Conservation (phyloP, 306 rosid species). For the Vigna unguiculata region DNA sequence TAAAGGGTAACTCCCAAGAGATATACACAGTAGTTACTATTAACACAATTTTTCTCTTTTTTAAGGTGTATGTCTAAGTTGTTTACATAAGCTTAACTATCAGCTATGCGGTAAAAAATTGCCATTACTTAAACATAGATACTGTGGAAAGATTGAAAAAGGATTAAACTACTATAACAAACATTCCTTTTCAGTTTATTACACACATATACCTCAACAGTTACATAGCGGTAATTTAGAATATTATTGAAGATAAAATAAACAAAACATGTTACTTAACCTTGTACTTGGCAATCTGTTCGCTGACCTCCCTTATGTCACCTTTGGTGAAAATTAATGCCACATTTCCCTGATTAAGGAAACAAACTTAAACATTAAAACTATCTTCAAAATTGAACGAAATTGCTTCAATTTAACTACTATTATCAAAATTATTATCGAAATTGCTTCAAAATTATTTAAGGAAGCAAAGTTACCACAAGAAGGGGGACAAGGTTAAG, state of each 20-base stretch:
- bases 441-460: background rate
- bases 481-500: constrained; percentile 80
- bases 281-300: constrained; percentile 74
- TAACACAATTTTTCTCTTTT: background rate
- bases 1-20: background rate
- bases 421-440: background rate
- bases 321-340: constrained; percentile 77
- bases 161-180: constrained; percentile 12
- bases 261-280: constrained; percentile 35
- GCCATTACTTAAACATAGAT: background rate
- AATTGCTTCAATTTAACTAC: background rate
- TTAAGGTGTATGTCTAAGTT: background rate
- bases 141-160: background rate
- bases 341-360: constrained; percentile 65
- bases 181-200: background rate
- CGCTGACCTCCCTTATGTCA: constrained; percentile 65
- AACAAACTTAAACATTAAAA: background rate
- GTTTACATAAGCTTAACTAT: background rate
- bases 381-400: background rate
- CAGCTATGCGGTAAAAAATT: background rate
- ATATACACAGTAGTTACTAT: background rate
- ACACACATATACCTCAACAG: background rate
- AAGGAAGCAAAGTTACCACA: constrained; percentile 45
- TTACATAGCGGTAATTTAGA: background rate
- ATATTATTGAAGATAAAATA: background rate